Evolutionary conservation across 2,329 filamentous ascomycete genomes (phyloP).

Genomic region (Cladosporium sp.): DNA sequence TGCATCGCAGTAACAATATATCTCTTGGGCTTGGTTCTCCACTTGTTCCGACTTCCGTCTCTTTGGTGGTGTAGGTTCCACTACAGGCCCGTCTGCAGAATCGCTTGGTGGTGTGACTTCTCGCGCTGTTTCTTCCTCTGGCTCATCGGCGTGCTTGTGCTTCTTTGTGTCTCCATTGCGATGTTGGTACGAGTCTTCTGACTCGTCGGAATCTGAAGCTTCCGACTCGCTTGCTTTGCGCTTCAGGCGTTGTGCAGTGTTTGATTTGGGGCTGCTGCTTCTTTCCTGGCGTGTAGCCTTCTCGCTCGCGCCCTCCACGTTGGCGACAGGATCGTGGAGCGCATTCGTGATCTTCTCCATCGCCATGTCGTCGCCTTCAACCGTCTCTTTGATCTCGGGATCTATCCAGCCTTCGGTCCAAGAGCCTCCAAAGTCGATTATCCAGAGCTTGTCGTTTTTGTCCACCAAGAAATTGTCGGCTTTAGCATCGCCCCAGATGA

Average conservation of each 20-base stretch:
- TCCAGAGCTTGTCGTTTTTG: conserved; percentile 38
- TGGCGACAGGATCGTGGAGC: conserved; percentile 31
- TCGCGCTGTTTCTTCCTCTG: conserved; percentile 20
- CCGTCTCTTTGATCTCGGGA: conserved; percentile 36
- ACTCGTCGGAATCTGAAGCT: neutral
- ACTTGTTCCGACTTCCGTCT: conserved; percentile 11
- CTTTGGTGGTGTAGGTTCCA: conserved; percentile 9
- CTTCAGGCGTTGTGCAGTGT: conserved; percentile 16
- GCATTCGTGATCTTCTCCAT: conserved; percentile 33
- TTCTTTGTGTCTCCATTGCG: conserved; percentile 11
- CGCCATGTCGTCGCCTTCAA: conserved; percentile 38
- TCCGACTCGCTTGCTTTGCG: conserved; percentile 17
- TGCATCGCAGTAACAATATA: conserved; percentile 17
- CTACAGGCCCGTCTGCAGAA: neutral
- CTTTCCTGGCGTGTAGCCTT: conserved; percentile 9
- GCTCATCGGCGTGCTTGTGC: conserved; percentile 20
- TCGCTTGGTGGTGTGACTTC: neutral
- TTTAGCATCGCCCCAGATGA: conserved; percentile 44
- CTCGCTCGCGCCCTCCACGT: conserved; percentile 28
- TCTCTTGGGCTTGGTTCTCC: conserved; percentile 14
- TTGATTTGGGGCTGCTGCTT: neutral
- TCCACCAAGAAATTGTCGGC: conserved; percentile 45
- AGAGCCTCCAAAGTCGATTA: conserved; percentile 43
- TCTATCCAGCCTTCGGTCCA: conserved; percentile 43
- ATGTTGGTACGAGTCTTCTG: conserved; percentile 3